Percentiles rank a stretch among this genome's conserved stretches.
These are phyloP conservation scores for Suillus subalutaceus DNA, from an alignment of 768 basidiomycete genomes.

Conservation along the genomic window DNA sequence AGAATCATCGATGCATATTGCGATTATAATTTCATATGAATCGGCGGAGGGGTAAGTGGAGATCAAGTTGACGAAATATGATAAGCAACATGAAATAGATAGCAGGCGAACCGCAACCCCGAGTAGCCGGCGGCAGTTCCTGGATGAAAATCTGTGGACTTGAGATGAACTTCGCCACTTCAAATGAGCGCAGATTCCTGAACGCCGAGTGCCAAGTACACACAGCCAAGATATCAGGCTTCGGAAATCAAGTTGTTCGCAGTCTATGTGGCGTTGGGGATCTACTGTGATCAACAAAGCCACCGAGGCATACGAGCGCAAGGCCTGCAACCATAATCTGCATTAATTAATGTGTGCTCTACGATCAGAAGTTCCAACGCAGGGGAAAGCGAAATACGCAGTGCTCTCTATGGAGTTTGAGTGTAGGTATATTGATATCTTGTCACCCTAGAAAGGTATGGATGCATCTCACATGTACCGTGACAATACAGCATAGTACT, in stretches of 20 bases:
- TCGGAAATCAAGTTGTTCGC: no score
- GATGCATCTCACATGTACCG: not conserved
- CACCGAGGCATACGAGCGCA: not conserved
- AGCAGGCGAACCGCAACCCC: not conserved
- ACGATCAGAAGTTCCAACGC: not conserved
- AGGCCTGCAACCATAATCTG: not conserved
- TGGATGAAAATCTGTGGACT: not conserved
- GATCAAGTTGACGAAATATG: not conserved
- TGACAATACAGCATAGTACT: not conserved
- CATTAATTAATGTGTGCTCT: not conserved
- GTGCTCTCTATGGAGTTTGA: not conserved
- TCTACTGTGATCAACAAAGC: not conserved
- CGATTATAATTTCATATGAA: not conserved
- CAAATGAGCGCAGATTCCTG: not conserved
- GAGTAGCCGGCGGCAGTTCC: not conserved
- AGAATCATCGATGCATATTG: not conserved
- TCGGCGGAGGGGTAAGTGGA: not conserved
- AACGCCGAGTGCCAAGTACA: not conserved
- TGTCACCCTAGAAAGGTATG: not conserved
- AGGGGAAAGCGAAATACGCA: not conserved
- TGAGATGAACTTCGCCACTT: not conserved
- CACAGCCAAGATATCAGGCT: not conserved
- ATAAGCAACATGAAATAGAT: not conserved
- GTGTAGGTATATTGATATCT: not conserved
- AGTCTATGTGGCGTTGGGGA: not conserved